Conservation (phyloP, 208 protist genomes). For the Naegleria lovaniensis region DNA sequence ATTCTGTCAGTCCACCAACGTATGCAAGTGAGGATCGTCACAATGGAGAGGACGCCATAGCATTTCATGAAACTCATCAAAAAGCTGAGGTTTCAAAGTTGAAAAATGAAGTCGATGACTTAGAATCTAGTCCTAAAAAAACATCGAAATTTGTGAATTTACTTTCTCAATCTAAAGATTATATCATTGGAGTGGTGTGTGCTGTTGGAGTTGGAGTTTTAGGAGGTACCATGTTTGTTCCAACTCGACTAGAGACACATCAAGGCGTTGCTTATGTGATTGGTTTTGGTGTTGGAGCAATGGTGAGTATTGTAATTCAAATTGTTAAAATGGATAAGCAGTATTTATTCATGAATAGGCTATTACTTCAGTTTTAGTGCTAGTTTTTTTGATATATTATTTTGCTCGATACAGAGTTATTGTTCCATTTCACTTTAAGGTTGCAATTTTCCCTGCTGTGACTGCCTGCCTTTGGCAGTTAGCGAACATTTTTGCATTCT, state of each 20-base stretch:
- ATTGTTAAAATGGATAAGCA: too few species aligned
- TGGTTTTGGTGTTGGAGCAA: slow-evolving; percentile 14
- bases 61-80: neutral
- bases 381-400: slow-evolving; percentile 11
- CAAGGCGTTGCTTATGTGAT: neutral
- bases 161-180: neutral
- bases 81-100: neutral
- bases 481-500: neutral
- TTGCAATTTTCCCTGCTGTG: neutral
- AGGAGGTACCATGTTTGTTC: neutral
- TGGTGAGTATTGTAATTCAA: neutral
- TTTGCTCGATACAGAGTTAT: neutral
- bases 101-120: neutral
- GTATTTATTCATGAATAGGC: too few species aligned
- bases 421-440: neutral
- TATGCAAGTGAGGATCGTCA: neutral
- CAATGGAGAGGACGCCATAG: neutral
- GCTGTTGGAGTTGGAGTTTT: neutral
- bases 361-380: neutral
- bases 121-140: neutral
- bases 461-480: neutral
- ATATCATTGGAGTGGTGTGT: neutral
- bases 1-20: too few species aligned
- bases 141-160: neutral
- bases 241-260: neutral